Base-by-base conservation (phyloP, 2,329 filamentous ascomycete species). In the Cladosporium sp. region DNA sequence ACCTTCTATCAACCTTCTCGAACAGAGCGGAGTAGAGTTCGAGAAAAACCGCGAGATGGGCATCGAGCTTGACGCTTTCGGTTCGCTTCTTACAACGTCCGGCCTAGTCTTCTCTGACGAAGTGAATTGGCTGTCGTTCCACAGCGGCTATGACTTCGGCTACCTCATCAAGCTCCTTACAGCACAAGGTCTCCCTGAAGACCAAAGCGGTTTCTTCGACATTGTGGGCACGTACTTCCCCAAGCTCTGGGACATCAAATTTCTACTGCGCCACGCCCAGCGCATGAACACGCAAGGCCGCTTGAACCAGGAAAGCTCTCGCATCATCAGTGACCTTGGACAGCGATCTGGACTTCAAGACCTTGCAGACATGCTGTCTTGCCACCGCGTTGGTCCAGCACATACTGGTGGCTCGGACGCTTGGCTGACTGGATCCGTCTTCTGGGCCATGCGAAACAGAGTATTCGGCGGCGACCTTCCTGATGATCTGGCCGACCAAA, bases 111-210 rank as follows among this genome's bases (percentile, higher is more conserved):
- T 95, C 73, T 88, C 91, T 69, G 89, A 95, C 46, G 89, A 96
- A 66, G 91, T 97, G 64, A 90, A 92, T 77, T 99, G 95, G 95
- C 91, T 99, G 69, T 96, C 92, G 4, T 98, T 98, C 80, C 95
- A 99, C 78, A 95, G 92, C 31, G 95, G 94, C 67, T 99, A 99
- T 79, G 95, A 99, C 81, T 98, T 99, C 79, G 95, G 93, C 58
- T 98, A 98, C 75, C 84, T 99, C 56, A 93, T 96, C 75, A 99
- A 99, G 80, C 88, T 97, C 66, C 89, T 99, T 77, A 89, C 91
- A 65, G 91, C 91, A 79, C 86, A 89, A 70, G 88, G 90, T 53
- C 84, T 99, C 8, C 95, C 95, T 0, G 91, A 93, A 71, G 92
- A 96, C 71, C 95, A 98, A 77, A 86, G 89, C 59, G 89, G 95